These are phyloP conservation scores for Theobroma grandiflorum DNA, from an alignment of 441 rosid species.

Conservation along the genomic window DNA sequence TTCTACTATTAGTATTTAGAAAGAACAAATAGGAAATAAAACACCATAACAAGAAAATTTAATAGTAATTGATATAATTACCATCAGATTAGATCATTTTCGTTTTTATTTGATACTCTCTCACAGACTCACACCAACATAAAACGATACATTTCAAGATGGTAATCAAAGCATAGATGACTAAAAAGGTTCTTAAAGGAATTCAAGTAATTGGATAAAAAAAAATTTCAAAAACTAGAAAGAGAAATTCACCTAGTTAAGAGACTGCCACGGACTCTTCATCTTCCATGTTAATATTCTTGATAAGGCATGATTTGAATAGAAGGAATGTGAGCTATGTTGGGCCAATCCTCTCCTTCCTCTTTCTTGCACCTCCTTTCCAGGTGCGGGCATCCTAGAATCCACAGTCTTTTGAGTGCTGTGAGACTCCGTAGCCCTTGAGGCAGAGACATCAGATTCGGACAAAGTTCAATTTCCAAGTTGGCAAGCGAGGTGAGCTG, in stretches of 20 bases:
- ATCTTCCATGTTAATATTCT: background rate
- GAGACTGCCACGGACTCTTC: background rate
- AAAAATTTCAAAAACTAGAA: background rate
- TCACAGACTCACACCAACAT: too few relatives aligned
- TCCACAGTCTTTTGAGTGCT: background rate
- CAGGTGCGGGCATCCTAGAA: background rate
- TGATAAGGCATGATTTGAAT: background rate
- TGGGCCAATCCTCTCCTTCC: constrained; percentile 26
- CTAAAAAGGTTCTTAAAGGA: background rate
- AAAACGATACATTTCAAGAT: background rate
- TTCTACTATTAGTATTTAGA: too few relatives aligned
- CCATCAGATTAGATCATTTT: too few relatives aligned
- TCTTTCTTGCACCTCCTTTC: background rate
- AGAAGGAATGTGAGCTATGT: constrained; percentile 27
- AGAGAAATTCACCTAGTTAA: background rate
- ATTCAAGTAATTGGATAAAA: background rate
- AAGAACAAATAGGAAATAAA: too few relatives aligned
- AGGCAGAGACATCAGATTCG: constrained; percentile 25
- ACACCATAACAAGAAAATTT: background rate
- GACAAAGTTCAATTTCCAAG: rapidly evolving
- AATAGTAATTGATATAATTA: background rate
- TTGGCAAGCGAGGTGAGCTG: constrained; percentile 6
- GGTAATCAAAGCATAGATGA: background rate
- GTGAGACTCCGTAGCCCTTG: constrained; percentile 20
- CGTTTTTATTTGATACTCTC: too few relatives aligned